Percentiles rank a stretch among this genome's conserved stretches.
phyloP scores from a whole-genome alignment of 2,329 filamentous ascomycete species.

The Aspergillus pseudotamarii region DNA sequence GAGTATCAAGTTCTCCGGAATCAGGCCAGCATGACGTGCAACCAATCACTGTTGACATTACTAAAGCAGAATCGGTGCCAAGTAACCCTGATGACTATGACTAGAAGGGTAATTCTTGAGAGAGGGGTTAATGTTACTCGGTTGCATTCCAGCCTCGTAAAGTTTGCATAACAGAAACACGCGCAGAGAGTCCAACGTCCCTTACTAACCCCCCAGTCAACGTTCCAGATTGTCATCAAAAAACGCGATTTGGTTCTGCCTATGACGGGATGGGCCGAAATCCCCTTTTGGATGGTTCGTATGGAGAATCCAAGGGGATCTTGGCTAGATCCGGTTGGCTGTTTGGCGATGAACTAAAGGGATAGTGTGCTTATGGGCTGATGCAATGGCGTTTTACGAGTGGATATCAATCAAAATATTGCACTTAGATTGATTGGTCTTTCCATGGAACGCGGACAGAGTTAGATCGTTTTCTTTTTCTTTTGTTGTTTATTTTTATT shows the following conservation, averaged over 20 bases:
- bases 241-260: background rate
- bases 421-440: background rate
- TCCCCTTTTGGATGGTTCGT: background rate
- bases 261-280: slow-evolving; percentile 3
- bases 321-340: background rate
- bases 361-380: background rate
- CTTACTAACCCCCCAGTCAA: background rate
- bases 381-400: background rate
- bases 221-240: background rate
- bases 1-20: background rate
- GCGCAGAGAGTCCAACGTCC: background rate
- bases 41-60: background rate
- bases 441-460: background rate
- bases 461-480: background rate
- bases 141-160: background rate
- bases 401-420: background rate
- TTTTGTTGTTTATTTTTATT: background rate
- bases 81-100: background rate
- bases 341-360: background rate
- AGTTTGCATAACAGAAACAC: slow-evolving; percentile 1
- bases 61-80: background rate
- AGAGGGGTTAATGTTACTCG: background rate
- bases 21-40: background rate
- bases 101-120: background rate
- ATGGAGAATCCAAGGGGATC: background rate